Evolutionary conservation across 164 flowering plant species (phyloP), one percentile per base, ranked within the genome.

Genomic region (Macadamia integrifolia): DNA sequence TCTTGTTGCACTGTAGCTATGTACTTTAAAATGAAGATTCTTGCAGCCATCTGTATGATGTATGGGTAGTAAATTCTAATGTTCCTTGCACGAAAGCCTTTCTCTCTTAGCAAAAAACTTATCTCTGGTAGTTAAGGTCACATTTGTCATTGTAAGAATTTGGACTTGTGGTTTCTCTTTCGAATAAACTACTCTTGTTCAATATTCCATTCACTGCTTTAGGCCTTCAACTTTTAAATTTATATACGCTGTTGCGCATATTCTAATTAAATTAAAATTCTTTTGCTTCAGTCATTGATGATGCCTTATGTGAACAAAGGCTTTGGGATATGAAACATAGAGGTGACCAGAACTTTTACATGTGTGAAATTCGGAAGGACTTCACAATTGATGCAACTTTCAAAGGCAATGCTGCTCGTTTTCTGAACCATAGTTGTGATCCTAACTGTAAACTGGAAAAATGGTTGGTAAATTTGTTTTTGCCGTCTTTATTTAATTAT

Each of bases 331-430:
- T 91, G 91, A 93, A 88, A 76, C 66, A 78, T 77, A 82, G 78
- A 79, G 88, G 88, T 6, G 84, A 78, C 23, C 69, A 84, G 69
- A 89, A 93, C 67, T 91, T 93, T 65, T 93, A 93, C 75, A 87
- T 93, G 97, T 93, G 98, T 76, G 94, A 91, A 80, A 84, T 93
- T 64, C 76, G 88, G 23, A 91, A 86, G 68, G 85, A 93, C 74
- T 91, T 93, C 78, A 91, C 90, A 14, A 91, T 93, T 68, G 98
- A 93, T 84, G 97, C 98, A 65, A 93, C 96, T 57, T 91, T 81
- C 82, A 93, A 91, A 78, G 98, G 98, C 35, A 93, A 93, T 66
- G 35, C 71, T 11, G 83, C 97, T 32, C 88, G 98, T 35, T 93
- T 91, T 73, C 72, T 93, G 58, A 93, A 93, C 72, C 98, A 93